A percentile compares a stretch with the other conserved stretches of the same genome.
Evolutionary conservation across 371 early-diverging fungal genomes (phyloP).

Genomic region (Caulochytrium protostelioides): DNA sequence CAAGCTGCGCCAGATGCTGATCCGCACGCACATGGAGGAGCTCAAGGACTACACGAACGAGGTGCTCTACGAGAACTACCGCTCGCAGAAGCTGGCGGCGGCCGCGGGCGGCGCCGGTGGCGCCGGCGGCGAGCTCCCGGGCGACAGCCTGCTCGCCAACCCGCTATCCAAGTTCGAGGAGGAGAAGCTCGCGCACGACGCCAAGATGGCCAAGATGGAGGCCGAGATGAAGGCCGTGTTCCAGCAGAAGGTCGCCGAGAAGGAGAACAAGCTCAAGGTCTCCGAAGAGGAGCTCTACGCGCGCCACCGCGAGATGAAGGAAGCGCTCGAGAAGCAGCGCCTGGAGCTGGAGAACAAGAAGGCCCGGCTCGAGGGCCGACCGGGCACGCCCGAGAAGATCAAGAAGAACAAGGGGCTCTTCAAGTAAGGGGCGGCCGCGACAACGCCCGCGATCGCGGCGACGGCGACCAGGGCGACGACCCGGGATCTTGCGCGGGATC

Average conservation of each 20-base stretch:
- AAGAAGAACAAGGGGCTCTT: conserved; percentile 47
- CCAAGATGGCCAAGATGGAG: conserved; percentile 91
- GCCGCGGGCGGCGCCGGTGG: conserved; percentile 61
- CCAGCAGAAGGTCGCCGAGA: conserved; percentile 94
- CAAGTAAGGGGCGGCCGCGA: too few species aligned
- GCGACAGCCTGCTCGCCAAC: conserved; percentile 8
- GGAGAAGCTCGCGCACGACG: conserved; percentile 75
- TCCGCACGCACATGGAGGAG: conserved; percentile 77
- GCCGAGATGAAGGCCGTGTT: conserved; percentile 92
- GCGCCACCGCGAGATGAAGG: conserved; percentile 91
- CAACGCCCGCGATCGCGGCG: too few species aligned
- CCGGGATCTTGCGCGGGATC: too few species aligned
- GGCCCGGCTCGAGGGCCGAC: conserved; percentile 63
- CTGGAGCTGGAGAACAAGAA: conserved; percentile 81
- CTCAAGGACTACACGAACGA: conserved; percentile 65
- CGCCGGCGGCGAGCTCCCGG: conserved; percentile 54
- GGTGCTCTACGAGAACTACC: conserved; percentile 71
- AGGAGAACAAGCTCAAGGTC: conserved; percentile 87
- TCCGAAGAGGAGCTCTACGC: conserved; percentile 90
- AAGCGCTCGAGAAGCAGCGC: conserved; percentile 80
- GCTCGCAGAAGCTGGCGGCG: conserved; percentile 61
- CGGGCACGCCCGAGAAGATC: conserved; percentile 61
- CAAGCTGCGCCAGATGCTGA: conserved; percentile 74
- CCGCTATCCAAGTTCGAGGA: conserved; percentile 80
- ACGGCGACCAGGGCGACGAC: too few species aligned